phyloP scores from a whole-genome alignment of 83 land plant species.

The Picea abies region DNA sequence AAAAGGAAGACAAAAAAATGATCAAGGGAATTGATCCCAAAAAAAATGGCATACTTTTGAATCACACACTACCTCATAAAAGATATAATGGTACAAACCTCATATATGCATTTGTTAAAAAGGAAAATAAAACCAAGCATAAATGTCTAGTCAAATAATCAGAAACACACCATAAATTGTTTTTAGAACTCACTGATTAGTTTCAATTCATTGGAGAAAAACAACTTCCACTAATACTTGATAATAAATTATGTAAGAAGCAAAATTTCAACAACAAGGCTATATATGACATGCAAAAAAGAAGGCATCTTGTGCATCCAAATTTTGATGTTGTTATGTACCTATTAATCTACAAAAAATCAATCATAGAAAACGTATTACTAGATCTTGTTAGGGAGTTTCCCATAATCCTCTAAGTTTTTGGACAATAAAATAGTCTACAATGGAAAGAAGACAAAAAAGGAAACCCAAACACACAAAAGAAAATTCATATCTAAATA shows the following conservation, averaged over 20 bases:
- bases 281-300: not conserved
- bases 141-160: not conserved
- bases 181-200: not conserved
- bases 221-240: too few relatives aligned
- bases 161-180: not conserved
- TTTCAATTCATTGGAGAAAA: not conserved
- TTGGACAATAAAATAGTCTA: too few relatives aligned
- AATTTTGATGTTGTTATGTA: too few relatives aligned
- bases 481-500: too few relatives aligned
- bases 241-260: not conserved
- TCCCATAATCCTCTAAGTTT: too few relatives aligned
- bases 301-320: too few relatives aligned
- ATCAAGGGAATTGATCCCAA: slow-evolving; percentile 66
- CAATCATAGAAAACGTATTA: too few relatives aligned
- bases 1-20: slow-evolving; percentile 57
- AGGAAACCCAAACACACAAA: too few relatives aligned
- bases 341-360: too few relatives aligned
- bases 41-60: slow-evolving; percentile 34
- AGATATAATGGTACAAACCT: slow-evolving; percentile 41
- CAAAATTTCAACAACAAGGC: not conserved
- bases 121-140: not conserved
- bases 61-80: slow-evolving; percentile 45
- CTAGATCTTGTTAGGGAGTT: too few relatives aligned
- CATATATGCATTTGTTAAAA: slow-evolving; percentile 43
- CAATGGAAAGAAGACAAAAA: too few relatives aligned